A percentile compares a stretch with the other conserved stretches of the same genome.
Conservation (phyloP, 495 filamentous ascomycete genomes). For the Podospora comata region DNA sequence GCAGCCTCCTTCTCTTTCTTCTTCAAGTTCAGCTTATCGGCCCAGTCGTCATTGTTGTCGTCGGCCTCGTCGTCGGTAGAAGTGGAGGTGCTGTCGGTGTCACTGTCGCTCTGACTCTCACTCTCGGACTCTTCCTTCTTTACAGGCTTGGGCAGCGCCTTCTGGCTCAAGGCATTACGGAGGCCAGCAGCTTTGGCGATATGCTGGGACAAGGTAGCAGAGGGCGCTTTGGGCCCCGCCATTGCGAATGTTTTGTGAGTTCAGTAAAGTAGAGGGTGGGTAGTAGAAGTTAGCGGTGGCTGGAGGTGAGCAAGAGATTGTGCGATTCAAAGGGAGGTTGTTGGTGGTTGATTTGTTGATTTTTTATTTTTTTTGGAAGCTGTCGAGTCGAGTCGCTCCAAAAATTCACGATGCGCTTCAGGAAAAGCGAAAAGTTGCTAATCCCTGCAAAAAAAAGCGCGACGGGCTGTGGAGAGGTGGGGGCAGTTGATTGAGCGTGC, state of each 20-base stretch:
- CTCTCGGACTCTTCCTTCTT: constrained; percentile 28
- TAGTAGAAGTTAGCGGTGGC: constrained; percentile 1
- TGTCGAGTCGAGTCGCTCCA: constrained; percentile 5
- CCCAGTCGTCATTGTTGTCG: neutral
- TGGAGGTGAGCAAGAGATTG: constrained; percentile 4
- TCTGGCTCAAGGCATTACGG: constrained; percentile 22
- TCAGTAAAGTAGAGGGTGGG: neutral
- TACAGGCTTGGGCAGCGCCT: constrained; percentile 20
- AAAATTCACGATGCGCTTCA: constrained; percentile 7
- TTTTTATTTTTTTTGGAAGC: neutral
- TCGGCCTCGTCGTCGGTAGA: neutral
- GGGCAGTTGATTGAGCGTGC: constrained; percentile 1
- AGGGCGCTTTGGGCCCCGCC: constrained; percentile 35
- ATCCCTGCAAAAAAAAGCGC: constrained; percentile 6
- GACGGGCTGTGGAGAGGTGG: neutral
- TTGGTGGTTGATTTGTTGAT: constrained; percentile 3
- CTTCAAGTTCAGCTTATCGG: neutral
- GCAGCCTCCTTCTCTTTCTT: neutral
- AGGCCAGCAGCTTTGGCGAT: constrained; percentile 28
- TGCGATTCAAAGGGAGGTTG: too few relatives aligned
- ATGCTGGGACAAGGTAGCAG: constrained; percentile 34
- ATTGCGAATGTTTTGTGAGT: constrained; percentile 23
- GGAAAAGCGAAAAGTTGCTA: neutral
- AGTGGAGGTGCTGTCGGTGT: constrained; percentile 29
- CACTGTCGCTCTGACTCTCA: constrained; percentile 31